Evolutionary conservation across 495 filamentous ascomycete genomes (phyloP).

Genomic region (Staphylotrichum longicolle): DNA sequence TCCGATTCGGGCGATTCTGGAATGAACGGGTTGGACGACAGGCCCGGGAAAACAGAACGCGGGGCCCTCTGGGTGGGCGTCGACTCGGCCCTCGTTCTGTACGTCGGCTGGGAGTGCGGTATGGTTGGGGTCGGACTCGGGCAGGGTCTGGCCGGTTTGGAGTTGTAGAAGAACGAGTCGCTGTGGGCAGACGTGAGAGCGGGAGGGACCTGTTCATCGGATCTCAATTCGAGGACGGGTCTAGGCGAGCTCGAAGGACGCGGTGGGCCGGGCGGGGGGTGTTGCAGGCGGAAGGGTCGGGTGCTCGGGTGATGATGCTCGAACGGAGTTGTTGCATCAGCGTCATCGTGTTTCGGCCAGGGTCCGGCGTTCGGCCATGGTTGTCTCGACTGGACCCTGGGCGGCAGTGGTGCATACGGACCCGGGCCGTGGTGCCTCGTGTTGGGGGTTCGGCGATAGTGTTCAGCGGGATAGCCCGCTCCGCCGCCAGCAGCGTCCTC

Average conservation of each 20-base stretch:
- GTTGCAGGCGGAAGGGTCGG: constrained; percentile 27
- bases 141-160: constrained; percentile 14
- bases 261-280: constrained; percentile 21
- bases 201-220: constrained; percentile 23
- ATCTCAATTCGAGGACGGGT: constrained; percentile 19
- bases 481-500: constrained; percentile 22
- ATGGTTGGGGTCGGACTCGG: constrained; percentile 21
- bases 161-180: constrained; percentile 40
- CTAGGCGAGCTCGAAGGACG: constrained; percentile 23
- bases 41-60: constrained; percentile 32
- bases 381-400: constrained; percentile 23
- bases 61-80: constrained; percentile 25
- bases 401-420: constrained; percentile 19
- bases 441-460: constrained; percentile 8
- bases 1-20: constrained; percentile 27
- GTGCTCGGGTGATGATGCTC: constrained; percentile 26
- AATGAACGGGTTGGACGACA: constrained; percentile 38
- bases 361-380: constrained; percentile 29
- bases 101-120: constrained; percentile 14
- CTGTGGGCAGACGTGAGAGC: constrained; percentile 42
- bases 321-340: constrained; percentile 22
- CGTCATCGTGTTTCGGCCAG: constrained; percentile 34
- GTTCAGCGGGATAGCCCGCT: constrained; percentile 14
- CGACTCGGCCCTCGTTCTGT: constrained; percentile 32
- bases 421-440: constrained; percentile 24